phyloP scores from a whole-genome alignment of 495 filamentous ascomycete species.

The Sordaria brevicollis region DNA sequence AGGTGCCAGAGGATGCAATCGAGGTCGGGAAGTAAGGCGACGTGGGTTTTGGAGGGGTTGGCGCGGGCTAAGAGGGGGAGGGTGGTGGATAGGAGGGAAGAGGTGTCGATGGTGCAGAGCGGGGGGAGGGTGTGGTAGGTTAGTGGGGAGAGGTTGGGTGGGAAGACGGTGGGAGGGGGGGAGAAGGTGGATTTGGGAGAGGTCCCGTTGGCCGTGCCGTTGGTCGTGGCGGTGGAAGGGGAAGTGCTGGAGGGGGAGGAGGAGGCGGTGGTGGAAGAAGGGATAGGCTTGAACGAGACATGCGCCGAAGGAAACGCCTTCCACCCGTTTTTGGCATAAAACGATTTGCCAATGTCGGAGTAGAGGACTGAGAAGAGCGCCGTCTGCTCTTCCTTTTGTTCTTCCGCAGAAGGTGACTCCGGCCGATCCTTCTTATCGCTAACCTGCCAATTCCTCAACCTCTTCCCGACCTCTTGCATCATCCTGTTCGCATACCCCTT shows the following conservation, averaged over 20 bases:
- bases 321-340: conserved; percentile 82
- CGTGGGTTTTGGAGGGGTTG: conserved; percentile 32
- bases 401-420: background rate
- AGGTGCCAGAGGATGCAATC: conserved; percentile 77
- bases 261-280: too few relatives aligned
- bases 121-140: conserved; percentile 34
- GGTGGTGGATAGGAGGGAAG: conserved; percentile 33
- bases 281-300: conserved; percentile 44
- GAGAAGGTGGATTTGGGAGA: conserved; percentile 1
- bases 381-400: conserved; percentile 8
- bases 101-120: conserved; percentile 46
- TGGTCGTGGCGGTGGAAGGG: too few relatives aligned
- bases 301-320: conserved; percentile 60
- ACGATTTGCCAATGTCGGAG: conserved; percentile 92
- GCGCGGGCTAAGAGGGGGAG: conserved; percentile 26
- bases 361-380: conserved; percentile 64
- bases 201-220: conserved; percentile 20
- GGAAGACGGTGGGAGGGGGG: conserved; percentile 9
- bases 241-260: too few relatives aligned
- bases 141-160: background rate
- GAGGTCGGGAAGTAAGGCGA: conserved; percentile 65
- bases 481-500: conserved; percentile 68
- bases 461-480: conserved; percentile 36
- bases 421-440: background rate
- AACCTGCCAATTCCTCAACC: conserved; percentile 25